phyloP scores from a whole-genome alignment of 1,139 yeast species.

The Sugiyamaella grinbergsii region DNA sequence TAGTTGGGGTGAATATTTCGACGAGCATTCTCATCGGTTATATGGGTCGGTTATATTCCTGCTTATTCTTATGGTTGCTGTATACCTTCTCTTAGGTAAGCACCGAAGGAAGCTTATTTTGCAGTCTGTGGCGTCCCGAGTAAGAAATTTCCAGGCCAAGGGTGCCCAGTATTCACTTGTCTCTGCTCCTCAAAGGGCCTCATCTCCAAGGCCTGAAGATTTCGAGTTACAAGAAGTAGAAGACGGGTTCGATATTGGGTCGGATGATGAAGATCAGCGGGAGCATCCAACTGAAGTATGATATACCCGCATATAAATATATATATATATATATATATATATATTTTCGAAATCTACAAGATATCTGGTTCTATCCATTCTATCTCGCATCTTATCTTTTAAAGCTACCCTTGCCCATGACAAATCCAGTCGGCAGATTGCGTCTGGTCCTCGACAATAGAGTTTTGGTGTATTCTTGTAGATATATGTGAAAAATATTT shows the following conservation, averaged over 20 bases:
- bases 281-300: neutral
- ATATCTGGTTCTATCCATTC: neutral
- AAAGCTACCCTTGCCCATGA: neutral
- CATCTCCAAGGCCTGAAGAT: constrained; percentile 26
- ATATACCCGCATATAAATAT: neutral
- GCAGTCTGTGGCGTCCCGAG: constrained; percentile 34
- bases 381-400: constrained; percentile 5
- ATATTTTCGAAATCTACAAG: neutral
- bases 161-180: constrained; percentile 22
- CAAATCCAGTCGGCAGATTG: neutral
- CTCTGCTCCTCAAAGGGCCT: constrained; percentile 1
- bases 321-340: neutral
- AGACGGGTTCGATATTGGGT: constrained; percentile 30
- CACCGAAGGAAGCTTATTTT: constrained; percentile 40
- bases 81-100: constrained; percentile 54
- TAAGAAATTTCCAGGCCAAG: constrained; percentile 22
- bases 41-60: constrained; percentile 57
- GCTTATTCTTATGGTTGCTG: constrained; percentile 47
- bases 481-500: too few relatives aligned
- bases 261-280: constrained; percentile 24
- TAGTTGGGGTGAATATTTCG: constrained; percentile 43
- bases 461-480: too few relatives aligned
- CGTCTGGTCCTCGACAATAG: too few relatives aligned
- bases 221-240: constrained; percentile 34
- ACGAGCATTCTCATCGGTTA: constrained; percentile 52